Base-by-base conservation (phyloP, 371 early-diverging fungal genomes). In the Mucor piriformis region DNA sequence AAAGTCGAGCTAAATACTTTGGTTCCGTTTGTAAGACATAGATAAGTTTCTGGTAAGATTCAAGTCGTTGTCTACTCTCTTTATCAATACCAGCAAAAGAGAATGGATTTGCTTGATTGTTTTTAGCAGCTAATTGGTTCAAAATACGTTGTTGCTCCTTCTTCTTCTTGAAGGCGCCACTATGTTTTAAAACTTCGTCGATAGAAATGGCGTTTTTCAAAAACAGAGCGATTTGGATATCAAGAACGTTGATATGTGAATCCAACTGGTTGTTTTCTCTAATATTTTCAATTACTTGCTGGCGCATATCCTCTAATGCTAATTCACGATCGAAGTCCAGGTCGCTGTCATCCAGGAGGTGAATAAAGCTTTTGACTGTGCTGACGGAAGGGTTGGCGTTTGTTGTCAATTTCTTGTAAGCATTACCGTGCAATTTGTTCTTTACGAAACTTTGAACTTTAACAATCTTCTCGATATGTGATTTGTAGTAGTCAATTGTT, bases 1-100 rank as follows among this genome's bases (percentile, higher is more conserved):
- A 79, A 49, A 99, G 70, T 16, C 85, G 82, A 15, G 95, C 88
- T 47, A 99, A 76, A 63, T 99, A 95, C 25, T 77, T 67, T 6
- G 99, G 99, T 65, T 99, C 92, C 2, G 97, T 98, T 72, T 99
- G 99, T 25, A 99, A 81, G 29, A 94, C 57, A 65, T 99, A 97
- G 50, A 99, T 92, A 29, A 99, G 71, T 47, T 95, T 85, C 74
- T 95, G 95, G 71, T 95, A 99, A 5, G 88, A 71, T 51, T 89
- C 90, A 13, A 94, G 72, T 20, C 88, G 82, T 38, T 76, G 73
- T 20, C 92, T 79, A 18, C 89, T 88, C 59, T 93, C 93, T 63
- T 95, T 92, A 69, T 99, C 98, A 54, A 93, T 78, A 18, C 80
- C 77, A 42, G 86, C 87, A 25, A 89, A 78, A 4, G 83, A 79